Evolutionary conservation across 805 yeast genomes (phyloP).

Genomic region (Pichia heedii): DNA sequence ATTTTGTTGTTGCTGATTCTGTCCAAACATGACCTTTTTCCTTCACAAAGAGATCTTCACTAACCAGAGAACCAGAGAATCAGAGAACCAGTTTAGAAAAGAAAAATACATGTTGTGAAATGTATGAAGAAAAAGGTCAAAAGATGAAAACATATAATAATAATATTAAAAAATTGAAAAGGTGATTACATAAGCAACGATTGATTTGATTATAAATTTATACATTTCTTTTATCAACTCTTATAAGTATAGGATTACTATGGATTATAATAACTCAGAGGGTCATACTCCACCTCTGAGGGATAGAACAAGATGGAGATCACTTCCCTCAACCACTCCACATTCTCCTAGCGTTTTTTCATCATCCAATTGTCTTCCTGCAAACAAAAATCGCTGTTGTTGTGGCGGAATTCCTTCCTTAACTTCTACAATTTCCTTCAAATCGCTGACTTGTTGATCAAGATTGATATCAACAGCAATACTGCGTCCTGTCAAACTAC

Average conservation of each 20-base stretch:
- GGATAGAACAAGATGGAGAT: constrained; percentile 83
- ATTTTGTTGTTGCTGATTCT: not conserved
- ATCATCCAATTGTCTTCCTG: constrained; percentile 90
- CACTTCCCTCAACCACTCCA: constrained; percentile 78
- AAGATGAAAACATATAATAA: too few species aligned
- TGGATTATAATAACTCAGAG: too few species aligned
- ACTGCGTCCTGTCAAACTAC: constrained; percentile 62
- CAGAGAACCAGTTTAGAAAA: too few species aligned
- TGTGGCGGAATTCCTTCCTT: constrained; percentile 96
- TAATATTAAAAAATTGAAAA: too few species aligned
- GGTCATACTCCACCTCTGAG: constrained; percentile 67
- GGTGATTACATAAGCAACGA: too few species aligned
- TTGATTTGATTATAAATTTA: too few species aligned
- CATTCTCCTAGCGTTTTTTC: constrained; percentile 62
- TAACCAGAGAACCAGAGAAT: too few species aligned
- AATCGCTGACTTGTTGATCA: constrained; percentile 50
- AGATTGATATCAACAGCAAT: constrained; percentile 70
- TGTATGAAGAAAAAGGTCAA: too few species aligned
- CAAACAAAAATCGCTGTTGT: constrained; percentile 84
- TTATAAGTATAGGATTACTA: too few species aligned
- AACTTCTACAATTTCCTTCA: constrained; percentile 90
- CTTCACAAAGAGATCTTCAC: not conserved
- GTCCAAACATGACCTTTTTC: constrained; percentile 5
- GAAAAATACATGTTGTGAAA: too few species aligned
- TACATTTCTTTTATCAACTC: too few species aligned